A percentile compares a stretch with the other conserved stretches of the same genome.
These are phyloP conservation scores for Moelleriella libera DNA, from an alignment of 2,329 filamentous ascomycete genomes.

Conservation along the genomic window DNA sequence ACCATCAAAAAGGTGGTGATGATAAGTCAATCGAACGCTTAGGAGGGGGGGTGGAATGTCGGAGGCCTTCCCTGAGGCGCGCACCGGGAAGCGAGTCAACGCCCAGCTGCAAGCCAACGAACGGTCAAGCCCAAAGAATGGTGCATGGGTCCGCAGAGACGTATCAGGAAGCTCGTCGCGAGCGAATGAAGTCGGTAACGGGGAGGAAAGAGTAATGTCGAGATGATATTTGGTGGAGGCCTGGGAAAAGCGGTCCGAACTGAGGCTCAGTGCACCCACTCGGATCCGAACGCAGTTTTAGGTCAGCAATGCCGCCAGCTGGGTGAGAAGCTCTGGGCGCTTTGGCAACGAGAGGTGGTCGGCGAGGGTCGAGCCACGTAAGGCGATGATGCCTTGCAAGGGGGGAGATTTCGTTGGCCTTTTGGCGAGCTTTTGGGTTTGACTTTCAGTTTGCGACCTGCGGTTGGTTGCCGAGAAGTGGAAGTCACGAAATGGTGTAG, in stretches of 20 bases:
- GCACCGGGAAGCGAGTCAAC: background rate
- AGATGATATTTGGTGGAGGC: background rate
- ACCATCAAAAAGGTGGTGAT: background rate
- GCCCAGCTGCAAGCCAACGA: background rate
- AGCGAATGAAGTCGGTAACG: background rate
- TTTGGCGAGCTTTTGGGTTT: background rate
- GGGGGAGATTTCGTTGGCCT: too few relatives aligned
- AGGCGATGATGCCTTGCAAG: background rate
- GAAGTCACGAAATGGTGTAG: constrained; percentile 20
- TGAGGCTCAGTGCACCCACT: background rate
- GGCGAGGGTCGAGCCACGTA: background rate
- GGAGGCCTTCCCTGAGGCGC: background rate
- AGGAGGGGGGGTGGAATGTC: too few relatives aligned
- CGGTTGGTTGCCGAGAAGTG: constrained; percentile 3
- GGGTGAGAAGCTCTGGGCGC: too few relatives aligned
- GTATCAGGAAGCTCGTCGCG: background rate
- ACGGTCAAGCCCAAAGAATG: background rate
- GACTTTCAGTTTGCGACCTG: background rate
- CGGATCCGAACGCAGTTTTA: background rate
- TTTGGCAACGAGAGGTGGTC: background rate
- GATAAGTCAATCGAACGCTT: too few relatives aligned
- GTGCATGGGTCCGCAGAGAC: background rate
- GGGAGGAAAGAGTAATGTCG: background rate
- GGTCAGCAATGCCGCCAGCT: background rate
- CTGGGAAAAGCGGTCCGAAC: background rate